A percentile compares a stretch with the other conserved stretches of the same genome.
Evolutionary conservation across 345 rosid species (phyloP).

Genomic region (Psidium friedrichsthalianum): DNA sequence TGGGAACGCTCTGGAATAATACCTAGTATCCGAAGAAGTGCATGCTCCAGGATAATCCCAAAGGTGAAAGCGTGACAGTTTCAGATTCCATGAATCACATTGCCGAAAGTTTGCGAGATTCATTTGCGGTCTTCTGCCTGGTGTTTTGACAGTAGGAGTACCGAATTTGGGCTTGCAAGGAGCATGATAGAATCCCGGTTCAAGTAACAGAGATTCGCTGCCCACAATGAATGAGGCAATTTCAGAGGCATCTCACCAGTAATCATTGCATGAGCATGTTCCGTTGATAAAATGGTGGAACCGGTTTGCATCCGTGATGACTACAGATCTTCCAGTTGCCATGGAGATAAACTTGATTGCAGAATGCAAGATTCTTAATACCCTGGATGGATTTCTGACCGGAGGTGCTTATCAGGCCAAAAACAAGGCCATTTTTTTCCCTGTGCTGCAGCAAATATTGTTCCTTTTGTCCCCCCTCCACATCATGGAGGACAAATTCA

Average conservation of each 20-base stretch:
- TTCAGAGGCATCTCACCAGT: conserved; percentile 21
- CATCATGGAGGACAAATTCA: too few species aligned
- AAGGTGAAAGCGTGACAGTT: neutral
- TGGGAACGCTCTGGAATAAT: neutral
- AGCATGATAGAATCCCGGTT: neutral
- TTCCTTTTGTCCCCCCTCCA: neutral
- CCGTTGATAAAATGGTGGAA: conserved; percentile 56
- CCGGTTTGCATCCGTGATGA: conserved; percentile 42
- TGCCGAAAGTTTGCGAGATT: neutral
- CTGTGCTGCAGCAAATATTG: neutral
- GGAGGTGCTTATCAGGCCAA: neutral
- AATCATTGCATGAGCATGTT: conserved; percentile 49
- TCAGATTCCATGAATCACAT: neutral
- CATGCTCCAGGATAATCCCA: neutral
- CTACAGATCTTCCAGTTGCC: neutral
- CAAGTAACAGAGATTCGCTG: neutral
- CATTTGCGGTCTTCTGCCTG: neutral
- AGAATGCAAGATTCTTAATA: conserved; percentile 52
- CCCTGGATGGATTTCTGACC: neutral
- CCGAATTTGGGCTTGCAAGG: neutral
- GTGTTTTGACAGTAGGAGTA: neutral
- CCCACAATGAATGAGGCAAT: neutral
- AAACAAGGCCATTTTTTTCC: neutral
- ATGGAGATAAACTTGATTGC: conserved; percentile 43
- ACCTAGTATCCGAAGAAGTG: neutral